These are phyloP conservation scores for Podila epigama DNA, from an alignment of 192 early-diverging fungal genomes.

Conservation along the genomic window DNA sequence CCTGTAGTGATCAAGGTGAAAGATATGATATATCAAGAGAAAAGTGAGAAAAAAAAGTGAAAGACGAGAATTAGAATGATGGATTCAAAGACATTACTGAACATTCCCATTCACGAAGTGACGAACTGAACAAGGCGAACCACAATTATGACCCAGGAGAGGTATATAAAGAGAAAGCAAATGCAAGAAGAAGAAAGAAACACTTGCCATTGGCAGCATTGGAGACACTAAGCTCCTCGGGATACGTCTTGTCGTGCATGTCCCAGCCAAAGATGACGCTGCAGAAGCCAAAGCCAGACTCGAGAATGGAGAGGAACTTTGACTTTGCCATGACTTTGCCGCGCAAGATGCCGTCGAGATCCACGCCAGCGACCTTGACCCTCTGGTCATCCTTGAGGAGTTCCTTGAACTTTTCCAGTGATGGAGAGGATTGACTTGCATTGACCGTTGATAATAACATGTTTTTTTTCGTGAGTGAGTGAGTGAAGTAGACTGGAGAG, in stretches of 20 bases:
- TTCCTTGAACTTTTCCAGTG: constrained; percentile 31
- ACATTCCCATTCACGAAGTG: not conserved
- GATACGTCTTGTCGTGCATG: constrained; percentile 74
- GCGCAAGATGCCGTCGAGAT: constrained; percentile 76
- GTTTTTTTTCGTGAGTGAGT: constrained; percentile 2
- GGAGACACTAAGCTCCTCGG: constrained; percentile 50
- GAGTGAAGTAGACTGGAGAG: constrained; percentile 8
- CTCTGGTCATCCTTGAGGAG: constrained; percentile 51
- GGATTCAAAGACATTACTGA: not conserved
- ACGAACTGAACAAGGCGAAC: too few relatives aligned
- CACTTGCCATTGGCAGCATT: constrained; percentile 46
- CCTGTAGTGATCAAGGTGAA: constrained; percentile 40
- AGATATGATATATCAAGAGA: not conserved
- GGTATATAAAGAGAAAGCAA: not conserved
- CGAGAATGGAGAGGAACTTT: constrained; percentile 70
- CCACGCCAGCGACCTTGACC: constrained; percentile 68
- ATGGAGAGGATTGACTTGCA: not conserved
- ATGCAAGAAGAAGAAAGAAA: not conserved
- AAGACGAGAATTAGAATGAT: too few relatives aligned
- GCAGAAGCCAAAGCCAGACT: constrained; percentile 82
- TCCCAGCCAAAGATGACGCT: constrained; percentile 85
- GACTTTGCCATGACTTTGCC: constrained; percentile 73
- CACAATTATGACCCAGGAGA: too few relatives aligned
- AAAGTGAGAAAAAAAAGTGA: not conserved
- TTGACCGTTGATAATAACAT: constrained; percentile 2